Conservation (phyloP, 176 grass and related monocot species). For the Avena eriantha region DNA sequence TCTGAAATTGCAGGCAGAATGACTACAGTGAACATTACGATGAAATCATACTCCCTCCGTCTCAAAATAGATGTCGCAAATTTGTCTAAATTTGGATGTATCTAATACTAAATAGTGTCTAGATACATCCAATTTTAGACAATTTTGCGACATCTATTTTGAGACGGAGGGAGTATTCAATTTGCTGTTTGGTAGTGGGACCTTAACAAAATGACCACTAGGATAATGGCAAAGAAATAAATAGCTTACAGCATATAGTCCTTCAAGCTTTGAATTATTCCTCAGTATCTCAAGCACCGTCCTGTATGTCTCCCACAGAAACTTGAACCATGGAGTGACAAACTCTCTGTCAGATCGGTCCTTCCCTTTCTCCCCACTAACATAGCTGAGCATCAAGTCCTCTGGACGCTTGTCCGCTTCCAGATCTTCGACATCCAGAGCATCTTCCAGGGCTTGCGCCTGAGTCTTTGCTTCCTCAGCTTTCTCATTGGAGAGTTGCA, state of each 20-base stretch:
- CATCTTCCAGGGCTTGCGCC: slow-evolving; percentile 86
- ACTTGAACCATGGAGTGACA: slow-evolving; percentile 98
- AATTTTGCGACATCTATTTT: too few relatives aligned
- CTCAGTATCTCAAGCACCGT: slow-evolving; percentile 90
- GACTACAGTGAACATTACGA: neutral
- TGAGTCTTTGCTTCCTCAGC: slow-evolving; percentile 87
- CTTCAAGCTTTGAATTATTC: slow-evolving; percentile 98
- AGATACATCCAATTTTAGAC: too few relatives aligned
- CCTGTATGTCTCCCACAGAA: slow-evolving; percentile 97
- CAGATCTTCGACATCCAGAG: slow-evolving; percentile 91
- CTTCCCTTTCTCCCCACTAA: slow-evolving; percentile 96
- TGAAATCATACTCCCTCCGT: neutral
- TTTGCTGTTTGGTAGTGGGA: neutral
- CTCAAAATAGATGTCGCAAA: too few relatives aligned
- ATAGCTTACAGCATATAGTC: slow-evolving; percentile 83
- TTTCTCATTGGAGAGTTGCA: slow-evolving; percentile 85
- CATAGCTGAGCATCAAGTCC: slow-evolving; percentile 96
- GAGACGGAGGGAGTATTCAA: neutral
- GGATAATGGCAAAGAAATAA: neutral
- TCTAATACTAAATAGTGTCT: too few relatives aligned
- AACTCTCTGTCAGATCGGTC: slow-evolving; percentile 89
- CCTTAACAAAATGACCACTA: neutral
- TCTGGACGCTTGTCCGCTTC: slow-evolving; percentile 96
- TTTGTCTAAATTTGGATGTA: too few relatives aligned
- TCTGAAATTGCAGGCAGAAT: neutral